These are phyloP conservation scores for Colletotrichum costaricense DNA, from an alignment of 2,329 filamentous ascomycete species.

Conservation along the genomic window DNA sequence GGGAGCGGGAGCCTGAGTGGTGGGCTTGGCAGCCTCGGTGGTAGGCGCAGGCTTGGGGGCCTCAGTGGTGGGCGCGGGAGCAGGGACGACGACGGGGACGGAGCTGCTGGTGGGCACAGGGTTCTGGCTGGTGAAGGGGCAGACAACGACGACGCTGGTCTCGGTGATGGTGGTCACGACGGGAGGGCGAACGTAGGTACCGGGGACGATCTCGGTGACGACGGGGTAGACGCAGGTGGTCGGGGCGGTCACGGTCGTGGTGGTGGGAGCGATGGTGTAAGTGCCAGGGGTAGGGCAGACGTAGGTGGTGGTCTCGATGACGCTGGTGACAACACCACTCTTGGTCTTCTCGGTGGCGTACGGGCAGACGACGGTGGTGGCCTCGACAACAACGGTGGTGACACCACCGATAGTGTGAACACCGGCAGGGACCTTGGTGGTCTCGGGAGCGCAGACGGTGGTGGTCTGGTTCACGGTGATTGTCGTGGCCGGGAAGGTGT, in stretches of 20 bases:
- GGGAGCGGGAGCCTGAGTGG: slow-evolving; percentile 34
- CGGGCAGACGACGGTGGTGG: slow-evolving; percentile 77
- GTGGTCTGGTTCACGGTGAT: slow-evolving; percentile 74
- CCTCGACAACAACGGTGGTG: slow-evolving; percentile 74
- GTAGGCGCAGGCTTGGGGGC: slow-evolving; percentile 37
- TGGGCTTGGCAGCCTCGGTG: slow-evolving; percentile 40
- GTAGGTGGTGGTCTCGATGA: slow-evolving; percentile 77
- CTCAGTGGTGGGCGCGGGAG: slow-evolving; percentile 48
- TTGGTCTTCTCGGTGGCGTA: slow-evolving; percentile 73
- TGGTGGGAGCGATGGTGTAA: slow-evolving; percentile 79
- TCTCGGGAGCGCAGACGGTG: slow-evolving; percentile 73
- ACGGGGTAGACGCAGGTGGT: slow-evolving; percentile 73
- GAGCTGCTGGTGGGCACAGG: slow-evolving; percentile 55
- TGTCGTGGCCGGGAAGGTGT: slow-evolving; percentile 81
- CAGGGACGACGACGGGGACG: slow-evolving; percentile 74
- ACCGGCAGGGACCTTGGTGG: slow-evolving; percentile 71
- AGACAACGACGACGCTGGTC: slow-evolving; percentile 76
- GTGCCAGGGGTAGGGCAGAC: slow-evolving; percentile 79
- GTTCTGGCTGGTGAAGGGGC: slow-evolving; percentile 68
- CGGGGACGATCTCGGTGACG: slow-evolving; percentile 72
- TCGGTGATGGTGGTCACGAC: slow-evolving; percentile 75
- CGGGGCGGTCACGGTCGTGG: slow-evolving; percentile 66
- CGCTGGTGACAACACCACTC: slow-evolving; percentile 71
- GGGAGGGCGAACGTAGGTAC: slow-evolving; percentile 78
- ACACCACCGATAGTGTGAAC: slow-evolving; percentile 78